Evolutionary conservation across 192 early-diverging fungal genomes (phyloP), one percentile per base, ranked within the genome.

Genomic region (Coemansia reversa): DNA sequence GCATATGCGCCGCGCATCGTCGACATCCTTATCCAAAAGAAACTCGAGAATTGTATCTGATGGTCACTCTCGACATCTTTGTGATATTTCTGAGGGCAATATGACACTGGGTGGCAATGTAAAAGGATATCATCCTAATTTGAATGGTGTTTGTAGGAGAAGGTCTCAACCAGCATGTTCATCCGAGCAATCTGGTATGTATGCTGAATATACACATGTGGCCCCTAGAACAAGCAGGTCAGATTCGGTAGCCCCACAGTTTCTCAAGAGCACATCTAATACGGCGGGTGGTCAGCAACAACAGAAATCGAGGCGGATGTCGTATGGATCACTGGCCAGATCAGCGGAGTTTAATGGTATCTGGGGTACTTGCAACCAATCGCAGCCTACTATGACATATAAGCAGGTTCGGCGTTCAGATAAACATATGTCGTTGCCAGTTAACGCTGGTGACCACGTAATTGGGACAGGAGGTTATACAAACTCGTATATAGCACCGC

Each of bases 381-480:
- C 39, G 39, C 7, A 12, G 1, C 39, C 22, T 7, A 14, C 19
- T 42, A 7, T 62, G 50, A 27, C 22, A 35, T 22, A 20, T 32
- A 35, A 16, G 49, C 49, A 32, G 50, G n/a, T 28, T 1, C 45
- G 16, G 2, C 54, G 27, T 20, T 55, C 59, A 7, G n/a, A 27
- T 30, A 61, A 61, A 27, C 60, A 61, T 16, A 61, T 61, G 60
- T 61, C 60, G 47, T 19, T 61, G 27, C 60, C 60, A 18, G n/a
- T 61, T 19, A 56, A 29, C 12, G 16, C 39, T 14, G 16, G 39
- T 12, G 16, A 45, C 16, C 39, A 12, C 14, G 39, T 16, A 1
- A 5, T 14, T 45, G 39, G 9, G 39, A 3, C 14, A 45, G 39
- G 39, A 45, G 39, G 39, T 45, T 16, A 45, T 14, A 16, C 39